Conservation (phyloP, 1,284 basidiomycete genomes). For the Stereum hirsutum region DNA sequence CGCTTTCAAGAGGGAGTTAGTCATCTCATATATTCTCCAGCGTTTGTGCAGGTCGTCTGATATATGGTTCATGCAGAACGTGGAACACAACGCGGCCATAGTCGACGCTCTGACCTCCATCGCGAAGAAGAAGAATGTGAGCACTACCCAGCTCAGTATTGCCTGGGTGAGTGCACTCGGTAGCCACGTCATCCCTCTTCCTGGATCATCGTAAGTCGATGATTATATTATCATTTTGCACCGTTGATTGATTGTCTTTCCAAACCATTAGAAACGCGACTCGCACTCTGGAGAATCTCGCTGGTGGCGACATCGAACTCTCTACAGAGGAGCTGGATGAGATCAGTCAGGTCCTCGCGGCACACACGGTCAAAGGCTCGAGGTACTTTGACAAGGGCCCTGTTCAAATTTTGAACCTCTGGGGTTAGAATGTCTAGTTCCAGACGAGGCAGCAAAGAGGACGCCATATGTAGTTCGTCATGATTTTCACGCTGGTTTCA, state of each 20-base stretch:
- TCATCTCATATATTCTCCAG: background rate
- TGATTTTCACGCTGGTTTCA: too few species aligned
- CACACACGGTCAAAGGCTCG: slow-evolving; percentile 20
- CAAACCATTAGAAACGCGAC: slow-evolving; percentile 17
- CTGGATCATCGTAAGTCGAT: slow-evolving; percentile 38
- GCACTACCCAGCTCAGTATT: slow-evolving; percentile 48
- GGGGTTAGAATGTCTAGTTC: too few species aligned
- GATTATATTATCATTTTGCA: background rate
- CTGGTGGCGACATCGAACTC: slow-evolving; percentile 32
- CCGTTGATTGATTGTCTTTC: background rate
- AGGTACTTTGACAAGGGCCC: slow-evolving; percentile 13
- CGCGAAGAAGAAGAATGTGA: slow-evolving; percentile 38
- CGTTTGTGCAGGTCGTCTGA: background rate
- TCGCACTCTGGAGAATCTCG: slow-evolving; percentile 37
- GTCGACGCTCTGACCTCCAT: slow-evolving; percentile 37
- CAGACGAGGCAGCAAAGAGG: too few species aligned
- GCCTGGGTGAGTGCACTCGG: slow-evolving; percentile 49
- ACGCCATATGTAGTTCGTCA: too few species aligned
- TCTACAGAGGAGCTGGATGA: slow-evolving; percentile 28
- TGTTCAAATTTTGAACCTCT: background rate
- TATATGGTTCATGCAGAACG: slow-evolving; percentile 22
- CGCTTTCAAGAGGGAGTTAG: slow-evolving; percentile 24
- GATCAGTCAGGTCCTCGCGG: slow-evolving; percentile 21
- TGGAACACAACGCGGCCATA: slow-evolving; percentile 47
- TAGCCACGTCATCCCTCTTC: slow-evolving; percentile 41